A percentile compares a stretch with the other conserved stretches of the same genome.
Conservation (phyloP, 345 rosid genomes). For the Raphanus raphanistrum region DNA sequence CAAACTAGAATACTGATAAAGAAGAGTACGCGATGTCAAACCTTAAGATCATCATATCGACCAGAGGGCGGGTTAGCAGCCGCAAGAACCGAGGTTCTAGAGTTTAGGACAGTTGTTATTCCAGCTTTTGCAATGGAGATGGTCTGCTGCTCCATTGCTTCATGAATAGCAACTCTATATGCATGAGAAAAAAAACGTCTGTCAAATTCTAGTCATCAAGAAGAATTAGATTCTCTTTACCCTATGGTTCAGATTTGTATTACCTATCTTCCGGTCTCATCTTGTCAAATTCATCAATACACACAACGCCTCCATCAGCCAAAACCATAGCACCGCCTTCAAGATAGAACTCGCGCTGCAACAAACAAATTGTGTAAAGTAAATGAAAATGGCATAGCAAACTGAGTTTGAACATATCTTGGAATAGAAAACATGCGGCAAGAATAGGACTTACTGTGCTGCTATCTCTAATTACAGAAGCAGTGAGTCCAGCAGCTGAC, state of each 20-base stretch:
- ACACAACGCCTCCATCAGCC: conserved; percentile 98
- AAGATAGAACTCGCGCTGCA: conserved; percentile 94
- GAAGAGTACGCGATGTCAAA: conserved; percentile 23
- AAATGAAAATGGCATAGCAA: conserved; percentile 12
- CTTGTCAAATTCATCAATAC: conserved; percentile 97
- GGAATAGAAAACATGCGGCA: background rate
- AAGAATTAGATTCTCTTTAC: background rate
- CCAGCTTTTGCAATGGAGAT: conserved; percentile 99
- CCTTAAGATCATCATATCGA: conserved; percentile 98
- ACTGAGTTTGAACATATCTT: background rate
- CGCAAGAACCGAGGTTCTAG: conserved; percentile 96
- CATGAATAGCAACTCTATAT: conserved; percentile 94
- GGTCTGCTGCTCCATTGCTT: conserved; percentile 99
- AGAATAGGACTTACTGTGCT: conserved; percentile 64
- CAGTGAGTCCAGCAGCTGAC: conserved; percentile 98
- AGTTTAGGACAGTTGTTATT: conserved; percentile 94
- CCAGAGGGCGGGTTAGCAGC: conserved; percentile 99
- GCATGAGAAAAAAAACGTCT: background rate
- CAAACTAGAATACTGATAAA: background rate
- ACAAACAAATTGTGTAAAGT: conserved; percentile 15
- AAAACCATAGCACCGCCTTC: conserved; percentile 99
- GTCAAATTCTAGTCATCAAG: background rate
- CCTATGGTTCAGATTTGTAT: background rate
- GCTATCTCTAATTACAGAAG: conserved; percentile 87
- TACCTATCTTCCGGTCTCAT: conserved; percentile 99